Evolutionary conservation across 805 yeast genomes (phyloP).

Genomic region (Cyberlindnera mississippiensis): DNA sequence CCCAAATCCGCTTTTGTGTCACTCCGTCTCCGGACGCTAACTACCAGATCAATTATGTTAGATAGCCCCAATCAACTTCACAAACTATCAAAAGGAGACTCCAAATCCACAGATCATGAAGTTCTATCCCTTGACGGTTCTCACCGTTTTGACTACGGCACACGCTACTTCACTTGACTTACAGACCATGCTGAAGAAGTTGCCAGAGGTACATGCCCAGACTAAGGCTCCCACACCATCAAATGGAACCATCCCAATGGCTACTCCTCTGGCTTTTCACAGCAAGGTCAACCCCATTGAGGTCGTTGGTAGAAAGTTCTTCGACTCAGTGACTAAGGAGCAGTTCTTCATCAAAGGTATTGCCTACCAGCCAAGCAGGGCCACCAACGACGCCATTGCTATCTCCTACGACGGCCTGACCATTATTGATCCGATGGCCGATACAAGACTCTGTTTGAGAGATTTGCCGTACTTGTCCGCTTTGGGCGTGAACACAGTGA

Average conservation of each 20-base stretch:
- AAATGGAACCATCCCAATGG: background rate
- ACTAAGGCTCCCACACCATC: constrained; percentile 1
- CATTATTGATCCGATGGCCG: constrained; percentile 74
- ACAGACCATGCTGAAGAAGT: constrained; percentile 6
- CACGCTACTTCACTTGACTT: constrained; percentile 3
- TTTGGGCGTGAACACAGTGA: constrained; percentile 69
- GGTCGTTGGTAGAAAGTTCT: constrained; percentile 72
- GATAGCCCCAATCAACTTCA: too few species aligned
- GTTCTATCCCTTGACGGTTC: background rate
- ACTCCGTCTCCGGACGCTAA: too few species aligned
- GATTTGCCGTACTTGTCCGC: constrained; percentile 75
- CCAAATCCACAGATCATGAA: background rate
- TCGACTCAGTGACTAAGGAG: constrained; percentile 62
- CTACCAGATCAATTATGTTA: too few species aligned
- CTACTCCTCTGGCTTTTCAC: background rate
- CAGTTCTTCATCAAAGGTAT: constrained; percentile 87
- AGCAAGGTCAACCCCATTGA: constrained; percentile 39
- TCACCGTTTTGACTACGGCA: background rate
- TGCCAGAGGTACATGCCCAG: constrained; percentile 2
- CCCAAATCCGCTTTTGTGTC: too few species aligned
- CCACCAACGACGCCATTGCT: constrained; percentile 34
- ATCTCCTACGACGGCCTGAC: constrained; percentile 24
- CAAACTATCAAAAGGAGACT: too few species aligned
- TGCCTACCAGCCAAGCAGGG: constrained; percentile 71
- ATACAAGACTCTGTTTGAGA: constrained; percentile 63